Percentiles rank a stretch among this genome's conserved stretches.
phyloP scores from a whole-genome alignment of 345 rosid species.

The Nasturtium officinale region DNA sequence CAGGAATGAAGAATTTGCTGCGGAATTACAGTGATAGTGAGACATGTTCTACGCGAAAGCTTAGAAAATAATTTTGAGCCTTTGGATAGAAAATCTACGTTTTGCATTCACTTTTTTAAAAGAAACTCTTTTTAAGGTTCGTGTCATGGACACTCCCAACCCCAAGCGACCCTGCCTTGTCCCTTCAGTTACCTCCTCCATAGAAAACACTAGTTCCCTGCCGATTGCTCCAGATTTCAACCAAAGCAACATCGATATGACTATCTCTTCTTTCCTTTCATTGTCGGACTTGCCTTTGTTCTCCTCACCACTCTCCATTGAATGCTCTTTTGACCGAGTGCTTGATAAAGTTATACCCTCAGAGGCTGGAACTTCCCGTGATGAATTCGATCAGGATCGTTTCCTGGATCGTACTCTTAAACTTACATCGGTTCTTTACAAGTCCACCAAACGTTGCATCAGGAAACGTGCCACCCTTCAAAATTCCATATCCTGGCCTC shows the following conservation, averaged over 20 bases:
- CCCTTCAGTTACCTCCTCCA: conserved; percentile 26
- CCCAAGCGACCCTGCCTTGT: conserved; percentile 31
- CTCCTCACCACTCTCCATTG: conserved; percentile 57
- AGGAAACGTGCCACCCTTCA: conserved; percentile 71
- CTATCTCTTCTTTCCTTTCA: conserved; percentile 39
- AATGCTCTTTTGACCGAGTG: conserved; percentile 71
- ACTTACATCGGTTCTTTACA: conserved; percentile 60
- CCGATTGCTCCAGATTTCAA: conserved; percentile 13
- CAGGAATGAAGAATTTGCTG: conserved; percentile 18
- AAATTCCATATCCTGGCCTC: conserved; percentile 70
- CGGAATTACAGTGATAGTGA: conserved; percentile 8
- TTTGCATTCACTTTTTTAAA: not conserved
- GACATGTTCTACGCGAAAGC: not conserved
- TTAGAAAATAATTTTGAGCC: conserved; percentile 1
- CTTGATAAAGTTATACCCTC: conserved; percentile 57
- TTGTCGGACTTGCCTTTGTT: conserved; percentile 39
- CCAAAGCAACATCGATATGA: conserved; percentile 32
- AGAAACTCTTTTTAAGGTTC: not conserved
- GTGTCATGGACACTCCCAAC: conserved; percentile 37
- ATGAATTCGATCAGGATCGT: conserved; percentile 53
- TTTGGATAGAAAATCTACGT: not conserved
- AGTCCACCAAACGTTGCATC: conserved; percentile 65
- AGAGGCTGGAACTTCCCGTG: not conserved
- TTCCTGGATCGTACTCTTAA: conserved; percentile 75
- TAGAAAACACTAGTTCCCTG: not conserved